Conservation (phyloP, 1,284 basidiomycete genomes). For the Ganoderma resinaceum region DNA sequence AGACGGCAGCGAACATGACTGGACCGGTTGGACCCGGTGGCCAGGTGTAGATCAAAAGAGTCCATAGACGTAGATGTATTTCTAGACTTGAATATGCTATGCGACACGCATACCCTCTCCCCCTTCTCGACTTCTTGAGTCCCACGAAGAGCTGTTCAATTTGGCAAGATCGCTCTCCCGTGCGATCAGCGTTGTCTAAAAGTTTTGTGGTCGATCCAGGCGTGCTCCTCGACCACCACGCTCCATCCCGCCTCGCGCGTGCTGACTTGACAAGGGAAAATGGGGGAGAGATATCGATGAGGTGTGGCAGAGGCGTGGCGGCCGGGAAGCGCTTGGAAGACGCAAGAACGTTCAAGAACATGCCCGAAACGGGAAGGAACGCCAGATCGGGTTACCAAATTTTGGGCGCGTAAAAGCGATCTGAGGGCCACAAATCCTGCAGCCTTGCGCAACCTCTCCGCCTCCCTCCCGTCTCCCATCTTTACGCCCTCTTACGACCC, state of each 20-base stretch:
- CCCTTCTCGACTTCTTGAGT: background rate
- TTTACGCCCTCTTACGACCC: slow-evolving; percentile 31
- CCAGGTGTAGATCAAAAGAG: slow-evolving; percentile 31
- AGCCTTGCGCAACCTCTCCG: slow-evolving; percentile 11
- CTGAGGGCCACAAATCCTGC: slow-evolving; percentile 17
- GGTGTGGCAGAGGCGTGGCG: slow-evolving; percentile 17
- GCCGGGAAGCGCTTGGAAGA: slow-evolving; percentile 29
- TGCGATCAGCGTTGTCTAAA: background rate
- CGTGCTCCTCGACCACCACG: background rate
- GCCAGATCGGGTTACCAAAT: slow-evolving; percentile 36
- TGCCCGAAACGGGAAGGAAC: slow-evolving; percentile 27
- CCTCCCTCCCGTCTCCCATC: slow-evolving; percentile 13
- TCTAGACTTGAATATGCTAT: slow-evolving; percentile 7
- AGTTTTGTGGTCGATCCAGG: background rate
- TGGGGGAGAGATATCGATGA: slow-evolving; percentile 7
- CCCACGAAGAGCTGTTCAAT: background rate
- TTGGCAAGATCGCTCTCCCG: background rate
- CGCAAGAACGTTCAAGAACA: slow-evolving; percentile 34
- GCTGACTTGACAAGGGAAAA: background rate
- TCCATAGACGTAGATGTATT: slow-evolving; percentile 23
- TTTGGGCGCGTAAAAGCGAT: slow-evolving; percentile 42
- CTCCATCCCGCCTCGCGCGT: background rate
- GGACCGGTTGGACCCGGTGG: slow-evolving; percentile 40
- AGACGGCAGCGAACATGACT: slow-evolving; percentile 46
- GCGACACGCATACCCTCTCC: background rate